phyloP scores from a whole-genome alignment of 768 basidiomycete genomes.

The Baorangia bicolor region DNA sequence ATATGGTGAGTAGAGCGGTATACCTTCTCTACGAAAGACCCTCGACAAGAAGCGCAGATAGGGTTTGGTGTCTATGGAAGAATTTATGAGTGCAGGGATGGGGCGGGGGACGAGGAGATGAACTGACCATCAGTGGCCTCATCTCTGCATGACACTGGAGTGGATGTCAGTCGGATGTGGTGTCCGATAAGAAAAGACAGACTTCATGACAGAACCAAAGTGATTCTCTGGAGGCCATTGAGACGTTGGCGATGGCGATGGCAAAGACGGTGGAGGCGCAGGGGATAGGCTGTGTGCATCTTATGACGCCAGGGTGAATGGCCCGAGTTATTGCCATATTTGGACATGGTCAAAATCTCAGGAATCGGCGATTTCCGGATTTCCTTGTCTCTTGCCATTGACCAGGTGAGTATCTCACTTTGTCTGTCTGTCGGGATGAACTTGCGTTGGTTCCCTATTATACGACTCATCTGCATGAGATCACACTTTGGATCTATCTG shows the following conservation, averaged over 20 bases:
- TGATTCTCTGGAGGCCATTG: constrained; percentile 66
- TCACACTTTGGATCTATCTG: constrained; percentile 47
- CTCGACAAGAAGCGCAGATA: constrained; percentile 77
- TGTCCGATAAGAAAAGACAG: constrained; percentile 4
- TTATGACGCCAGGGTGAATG: constrained; percentile 5
- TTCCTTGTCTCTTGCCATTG: not conserved
- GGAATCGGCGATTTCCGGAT: constrained; percentile 18
- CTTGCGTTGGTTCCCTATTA: constrained; percentile 61
- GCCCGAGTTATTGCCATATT: not conserved
- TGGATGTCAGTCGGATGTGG: constrained; percentile 10
- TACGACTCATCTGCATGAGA: constrained; percentile 47
- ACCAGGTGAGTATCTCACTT: not conserved
- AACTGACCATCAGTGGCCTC: constrained; percentile 77
- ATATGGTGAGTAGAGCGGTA: not conserved
- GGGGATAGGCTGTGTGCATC: too few species aligned
- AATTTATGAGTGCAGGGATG: not conserved
- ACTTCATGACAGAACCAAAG: constrained; percentile 82
- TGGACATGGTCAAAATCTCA: not conserved
- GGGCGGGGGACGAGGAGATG: not conserved
- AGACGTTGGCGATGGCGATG: constrained; percentile 7
- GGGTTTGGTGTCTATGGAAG: constrained; percentile 69
- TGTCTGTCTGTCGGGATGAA: constrained; percentile 46
- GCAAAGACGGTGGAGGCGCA: not conserved
- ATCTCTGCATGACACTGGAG: constrained; percentile 83
- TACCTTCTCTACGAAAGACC: constrained; percentile 81